Conservation (phyloP, 2,329 filamentous ascomycete genomes). For the Teratosphaeria epicoccoides region DNA sequence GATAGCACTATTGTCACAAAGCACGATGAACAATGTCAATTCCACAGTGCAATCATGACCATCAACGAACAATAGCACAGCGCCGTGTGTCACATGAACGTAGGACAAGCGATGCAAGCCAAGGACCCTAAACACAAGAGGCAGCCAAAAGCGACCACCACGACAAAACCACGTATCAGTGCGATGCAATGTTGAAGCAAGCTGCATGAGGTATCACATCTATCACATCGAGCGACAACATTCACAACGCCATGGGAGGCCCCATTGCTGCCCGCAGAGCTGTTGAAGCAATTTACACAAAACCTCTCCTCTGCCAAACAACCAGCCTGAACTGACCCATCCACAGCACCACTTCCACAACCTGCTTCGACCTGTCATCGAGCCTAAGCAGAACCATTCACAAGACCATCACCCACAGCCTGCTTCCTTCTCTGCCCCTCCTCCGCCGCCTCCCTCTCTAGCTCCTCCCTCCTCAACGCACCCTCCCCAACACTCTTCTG, state of each 20-base stretch:
- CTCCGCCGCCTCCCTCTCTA: constrained; percentile 15
- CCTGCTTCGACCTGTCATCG: too few species aligned
- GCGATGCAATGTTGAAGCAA: neutral
- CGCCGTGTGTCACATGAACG: too few species aligned
- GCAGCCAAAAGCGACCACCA: neutral
- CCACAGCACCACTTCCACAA: neutral
- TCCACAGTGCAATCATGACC: too few species aligned
- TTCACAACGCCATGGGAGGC: neutral
- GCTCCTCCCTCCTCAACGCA: constrained; percentile 27
- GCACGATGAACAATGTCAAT: too few species aligned
- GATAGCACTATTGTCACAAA: too few species aligned
- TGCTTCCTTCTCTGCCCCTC: constrained; percentile 1
- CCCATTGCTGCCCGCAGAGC: neutral
- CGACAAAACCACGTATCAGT: too few species aligned
- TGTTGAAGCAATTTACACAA: neutral
- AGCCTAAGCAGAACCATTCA: neutral
- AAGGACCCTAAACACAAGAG: too few species aligned
- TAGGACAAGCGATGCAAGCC: too few species aligned
- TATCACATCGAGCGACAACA: neutral
- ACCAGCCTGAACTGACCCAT: neutral
- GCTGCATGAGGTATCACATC: neutral
- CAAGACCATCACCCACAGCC: neutral
- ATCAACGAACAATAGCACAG: too few species aligned
- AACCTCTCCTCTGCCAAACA: neutral
- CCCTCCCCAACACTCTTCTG: constrained; percentile 71